These are phyloP conservation scores for Extremus antarcticus DNA, from an alignment of 495 filamentous ascomycete species.

Conservation along the genomic window DNA sequence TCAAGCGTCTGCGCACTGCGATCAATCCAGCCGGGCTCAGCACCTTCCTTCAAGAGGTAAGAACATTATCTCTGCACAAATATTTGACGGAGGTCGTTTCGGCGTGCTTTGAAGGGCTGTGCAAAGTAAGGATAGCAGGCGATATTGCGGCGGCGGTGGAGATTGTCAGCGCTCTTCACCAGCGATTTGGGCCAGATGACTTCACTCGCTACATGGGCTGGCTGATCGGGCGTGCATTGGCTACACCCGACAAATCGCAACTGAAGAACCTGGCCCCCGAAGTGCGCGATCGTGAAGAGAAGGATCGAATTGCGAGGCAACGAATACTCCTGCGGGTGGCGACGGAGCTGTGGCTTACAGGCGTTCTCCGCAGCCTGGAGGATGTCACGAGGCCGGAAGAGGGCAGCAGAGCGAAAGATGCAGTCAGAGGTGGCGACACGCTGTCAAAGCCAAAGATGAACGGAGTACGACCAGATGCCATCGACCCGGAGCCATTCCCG, in stretches of 20 bases:
- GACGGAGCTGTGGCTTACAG: conserved; percentile 94
- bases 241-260: conserved; percentile 77
- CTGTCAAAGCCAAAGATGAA: conserved; percentile 44
- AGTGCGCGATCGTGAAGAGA: conserved; percentile 86
- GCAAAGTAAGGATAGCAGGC: conserved; percentile 75
- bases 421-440: conserved; percentile 34
- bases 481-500: conserved; percentile 67
- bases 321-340: conserved; percentile 77
- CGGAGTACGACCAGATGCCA: conserved; percentile 27
- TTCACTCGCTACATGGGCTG: conserved; percentile 90
- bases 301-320: conserved; percentile 79
- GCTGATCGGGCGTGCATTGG: conserved; percentile 83
- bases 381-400: conserved; percentile 84
- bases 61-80: conserved; percentile 85
- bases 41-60: conserved; percentile 84
- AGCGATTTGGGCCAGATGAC: conserved; percentile 82
- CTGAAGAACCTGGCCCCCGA: conserved; percentile 72
- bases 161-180: conserved; percentile 86
- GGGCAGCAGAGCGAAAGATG: conserved; percentile 51
- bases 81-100: conserved; percentile 97
- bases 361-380: conserved; percentile 74
- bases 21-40: conserved; percentile 64
- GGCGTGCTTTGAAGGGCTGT: conserved; percentile 93
- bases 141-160: conserved; percentile 89
- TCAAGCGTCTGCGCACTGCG: conserved; percentile 87